Base-by-base conservation (phyloP, 1,284 basidiomycete species). In the Naganishia albida region DNA sequence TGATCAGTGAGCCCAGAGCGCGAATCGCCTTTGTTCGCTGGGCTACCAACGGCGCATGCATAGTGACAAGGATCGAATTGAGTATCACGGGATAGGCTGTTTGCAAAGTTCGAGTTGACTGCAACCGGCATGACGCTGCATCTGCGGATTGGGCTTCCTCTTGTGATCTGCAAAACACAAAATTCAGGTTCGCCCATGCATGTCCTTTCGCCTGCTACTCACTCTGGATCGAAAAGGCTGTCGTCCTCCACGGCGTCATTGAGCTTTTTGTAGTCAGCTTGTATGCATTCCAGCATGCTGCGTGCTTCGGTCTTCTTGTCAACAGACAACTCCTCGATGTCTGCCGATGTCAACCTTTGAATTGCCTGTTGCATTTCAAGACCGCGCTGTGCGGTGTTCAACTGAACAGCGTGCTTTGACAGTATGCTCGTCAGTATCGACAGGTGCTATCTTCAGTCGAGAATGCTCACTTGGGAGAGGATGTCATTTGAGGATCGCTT, bases 11-110 rank as follows among this genome's bases (percentile, higher is more conserved):
- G 3, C 91, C 88, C 12, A 96, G 82, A 0, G 91, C 91, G 56
- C 89, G 85, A 46, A 97, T 80, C 0, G 93, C 93, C 74, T 96
- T 96, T 0, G 91, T 93, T 40, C 93, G 85, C 81, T 93, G 88
- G 71, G 88, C 90, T 26, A 95, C 91, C 2, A 87, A 85, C 1
- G 88, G 84, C 0, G 89, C 87, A 72, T 93, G 90, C 68, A 94
- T 83, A 2, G 90, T 86, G 62, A 82, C 78, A 25, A 95, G 75
- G 23, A 94, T 86, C 18, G 88, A 86, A 38, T 85, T 86, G 4
- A 96, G 78, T 56, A 95, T 89, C 0, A 88, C 86, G 44, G 88
- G 85, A 74, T 93, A 92, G 0, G 88, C 89, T 64, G 84, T 86
- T 66, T 85, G 85, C 53, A 95, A 80, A 12, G 51, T 56, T 7